Conservation (phyloP, 495 filamentous ascomycete species). For the Aspergillus sclerotiicarbonarius region DNA sequence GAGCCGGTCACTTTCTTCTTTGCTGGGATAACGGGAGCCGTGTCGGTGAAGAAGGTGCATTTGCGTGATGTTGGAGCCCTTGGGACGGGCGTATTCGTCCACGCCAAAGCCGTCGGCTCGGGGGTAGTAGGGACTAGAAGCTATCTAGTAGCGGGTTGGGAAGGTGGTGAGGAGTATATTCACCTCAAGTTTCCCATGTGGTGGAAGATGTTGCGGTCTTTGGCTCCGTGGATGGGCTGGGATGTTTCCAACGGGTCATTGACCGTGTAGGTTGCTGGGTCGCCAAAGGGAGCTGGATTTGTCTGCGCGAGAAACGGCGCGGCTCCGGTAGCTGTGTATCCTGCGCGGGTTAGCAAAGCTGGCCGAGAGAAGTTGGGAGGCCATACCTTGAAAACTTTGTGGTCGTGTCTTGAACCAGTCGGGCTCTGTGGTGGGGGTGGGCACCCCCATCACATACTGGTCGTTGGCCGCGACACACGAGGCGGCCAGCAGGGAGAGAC, state of each 20-base stretch:
- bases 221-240: conserved; percentile 4
- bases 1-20: conserved; percentile 11
- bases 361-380: background rate
- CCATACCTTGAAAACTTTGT: conserved; percentile 5
- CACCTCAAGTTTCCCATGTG: conserved; percentile 12
- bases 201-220: conserved; percentile 7
- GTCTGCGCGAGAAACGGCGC: conserved; percentile 4
- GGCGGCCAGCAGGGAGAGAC: background rate
- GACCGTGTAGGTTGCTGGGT: background rate
- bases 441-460: background rate
- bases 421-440: conserved; percentile 1
- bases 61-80: conserved; percentile 10
- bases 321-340: conserved; percentile 2
- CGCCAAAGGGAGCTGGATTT: conserved; percentile 6
- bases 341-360: background rate
- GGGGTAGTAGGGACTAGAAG: conserved; percentile 7
- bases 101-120: conserved; percentile 5
- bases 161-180: background rate
- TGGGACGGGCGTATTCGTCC: conserved; percentile 7
- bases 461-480: background rate
- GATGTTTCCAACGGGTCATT: conserved; percentile 5
- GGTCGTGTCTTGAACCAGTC: conserved; percentile 9
- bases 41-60: conserved; percentile 14
- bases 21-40: conserved; percentile 10
- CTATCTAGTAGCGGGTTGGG: too few species aligned